phyloP scores from a whole-genome alignment of 2,329 filamentous ascomycete genomes.

The Fusarium nodosum region DNA sequence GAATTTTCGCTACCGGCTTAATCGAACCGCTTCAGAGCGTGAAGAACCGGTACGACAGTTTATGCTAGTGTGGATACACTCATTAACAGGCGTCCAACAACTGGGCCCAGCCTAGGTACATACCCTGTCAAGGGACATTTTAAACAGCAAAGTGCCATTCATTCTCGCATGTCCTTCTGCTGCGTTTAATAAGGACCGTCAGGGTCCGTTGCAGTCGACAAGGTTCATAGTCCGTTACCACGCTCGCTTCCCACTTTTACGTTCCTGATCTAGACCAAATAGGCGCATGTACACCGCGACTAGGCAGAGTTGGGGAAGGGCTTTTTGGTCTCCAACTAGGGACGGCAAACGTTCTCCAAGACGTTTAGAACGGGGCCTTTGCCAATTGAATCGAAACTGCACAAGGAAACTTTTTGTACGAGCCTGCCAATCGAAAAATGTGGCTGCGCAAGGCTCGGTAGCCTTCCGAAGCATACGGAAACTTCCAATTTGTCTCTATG shows the following conservation, averaged over 20 bases:
- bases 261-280: conserved; percentile 39
- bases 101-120: conserved; percentile 4
- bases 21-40: conserved; percentile 31
- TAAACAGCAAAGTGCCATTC: conserved; percentile 36
- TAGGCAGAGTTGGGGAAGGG: conserved; percentile 27
- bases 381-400: conserved; percentile 29
- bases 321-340: conserved; percentile 9
- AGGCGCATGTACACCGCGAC: conserved; percentile 18
- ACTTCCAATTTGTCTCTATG: conserved; percentile 3
- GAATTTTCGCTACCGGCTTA: conserved; percentile 26
- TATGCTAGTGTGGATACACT: conserved; percentile 36
- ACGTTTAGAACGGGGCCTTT: conserved; percentile 32
- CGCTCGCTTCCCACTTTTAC: conserved; percentile 32
- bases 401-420: not conserved
- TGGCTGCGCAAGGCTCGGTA: conserved; percentile 28
- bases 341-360: conserved; percentile 19
- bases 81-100: conserved; percentile 28
- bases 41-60: conserved; percentile 30
- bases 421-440: not conserved
- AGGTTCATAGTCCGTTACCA: conserved; percentile 32
- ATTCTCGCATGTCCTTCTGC: not conserved
- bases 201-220: conserved; percentile 32
- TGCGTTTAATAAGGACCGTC: conserved; percentile 37
- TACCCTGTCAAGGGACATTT: conserved; percentile 13
- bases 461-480: conserved; percentile 21